These are phyloP conservation scores for Thielaviopsis musarum DNA, from an alignment of 2,329 filamentous ascomycete species.

Conservation along the genomic window DNA sequence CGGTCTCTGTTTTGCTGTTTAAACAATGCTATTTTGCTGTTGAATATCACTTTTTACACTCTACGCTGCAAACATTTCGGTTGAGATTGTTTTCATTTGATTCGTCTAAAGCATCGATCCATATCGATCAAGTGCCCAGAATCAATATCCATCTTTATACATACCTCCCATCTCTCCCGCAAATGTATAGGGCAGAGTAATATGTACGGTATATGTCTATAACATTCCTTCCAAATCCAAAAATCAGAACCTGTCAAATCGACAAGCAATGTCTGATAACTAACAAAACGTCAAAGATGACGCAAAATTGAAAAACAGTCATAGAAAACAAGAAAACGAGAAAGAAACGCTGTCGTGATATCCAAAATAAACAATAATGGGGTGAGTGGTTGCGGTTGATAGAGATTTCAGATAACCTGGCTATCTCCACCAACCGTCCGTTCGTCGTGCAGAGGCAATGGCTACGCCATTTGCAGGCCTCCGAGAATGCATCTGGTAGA, in stretches of 20 bases:
- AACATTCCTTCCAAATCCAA: background rate
- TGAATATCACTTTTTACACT: background rate
- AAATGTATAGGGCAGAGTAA: background rate
- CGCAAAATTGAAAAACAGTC: background rate
- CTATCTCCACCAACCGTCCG: background rate
- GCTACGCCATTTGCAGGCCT: background rate
- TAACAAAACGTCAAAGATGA: background rate
- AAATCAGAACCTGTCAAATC: background rate
- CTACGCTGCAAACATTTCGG: background rate
- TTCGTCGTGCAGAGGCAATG: background rate
- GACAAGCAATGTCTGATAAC: no score
- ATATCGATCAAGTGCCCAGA: background rate
- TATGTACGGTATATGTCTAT: background rate
- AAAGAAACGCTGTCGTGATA: background rate
- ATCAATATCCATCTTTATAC: background rate
- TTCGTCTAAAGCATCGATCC: background rate
- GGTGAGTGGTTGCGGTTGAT: background rate
- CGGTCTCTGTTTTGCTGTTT: background rate
- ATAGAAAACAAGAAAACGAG: background rate
- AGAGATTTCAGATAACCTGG: background rate
- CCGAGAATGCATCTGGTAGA: background rate
- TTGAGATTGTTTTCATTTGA: background rate
- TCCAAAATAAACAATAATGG: background rate
- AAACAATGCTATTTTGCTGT: background rate
- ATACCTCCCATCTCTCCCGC: background rate